Conservation (phyloP, 495 filamentous ascomycete species). For the Trichoderma virens region DNA sequence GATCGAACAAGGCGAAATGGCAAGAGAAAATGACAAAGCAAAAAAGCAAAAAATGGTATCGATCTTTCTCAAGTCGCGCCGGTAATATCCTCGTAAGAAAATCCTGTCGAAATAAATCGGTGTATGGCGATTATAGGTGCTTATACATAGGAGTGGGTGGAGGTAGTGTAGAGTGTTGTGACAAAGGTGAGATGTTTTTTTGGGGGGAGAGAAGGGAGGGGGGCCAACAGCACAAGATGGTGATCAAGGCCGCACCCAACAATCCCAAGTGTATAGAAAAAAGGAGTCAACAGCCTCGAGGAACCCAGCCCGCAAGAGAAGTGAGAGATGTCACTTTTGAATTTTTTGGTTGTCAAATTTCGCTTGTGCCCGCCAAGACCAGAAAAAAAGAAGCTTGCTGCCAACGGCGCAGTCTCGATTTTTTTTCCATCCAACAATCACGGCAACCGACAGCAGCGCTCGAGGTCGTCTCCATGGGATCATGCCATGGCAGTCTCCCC, state of each 20-base stretch:
- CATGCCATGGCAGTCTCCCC: neutral
- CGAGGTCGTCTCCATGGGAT: neutral
- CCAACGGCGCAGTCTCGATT: slow-evolving; percentile 9
- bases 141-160: slow-evolving; percentile 11
- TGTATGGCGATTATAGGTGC: slow-evolving; percentile 11
- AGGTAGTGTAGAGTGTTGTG: neutral
- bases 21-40: neutral
- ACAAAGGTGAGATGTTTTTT: neutral
- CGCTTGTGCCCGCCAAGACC: slow-evolving; percentile 33
- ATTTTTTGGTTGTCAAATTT: slow-evolving; percentile 14
- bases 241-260: neutral
- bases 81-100: slow-evolving; percentile 11
- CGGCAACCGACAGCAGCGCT: neutral
- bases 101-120: slow-evolving; percentile 12
- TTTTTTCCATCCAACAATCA: neutral
- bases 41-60: slow-evolving; percentile 11
- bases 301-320: slow-evolving; percentile 14
- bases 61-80: slow-evolving; percentile 12
- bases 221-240: neutral
- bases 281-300: neutral
- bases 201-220: neutral
- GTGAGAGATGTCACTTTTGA: slow-evolving; percentile 28
- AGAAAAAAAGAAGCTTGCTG: slow-evolving; percentile 19
- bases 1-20: neutral
- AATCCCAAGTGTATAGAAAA: neutral